phyloP scores from a whole-genome alignment of 148 eudicot species.

The Simmondsia chinensis region DNA sequence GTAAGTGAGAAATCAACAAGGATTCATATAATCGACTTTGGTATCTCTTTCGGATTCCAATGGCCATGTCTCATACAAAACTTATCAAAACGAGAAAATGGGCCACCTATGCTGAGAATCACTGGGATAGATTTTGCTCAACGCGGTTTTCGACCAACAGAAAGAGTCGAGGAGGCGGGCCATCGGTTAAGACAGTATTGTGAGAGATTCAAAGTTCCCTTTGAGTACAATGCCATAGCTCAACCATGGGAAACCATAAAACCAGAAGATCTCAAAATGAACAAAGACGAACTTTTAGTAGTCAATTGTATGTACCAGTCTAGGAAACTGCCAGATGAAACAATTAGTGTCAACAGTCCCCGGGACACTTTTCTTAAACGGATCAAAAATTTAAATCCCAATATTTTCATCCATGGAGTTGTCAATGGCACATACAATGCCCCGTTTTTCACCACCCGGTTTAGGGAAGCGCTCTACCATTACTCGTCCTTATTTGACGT shows the following conservation, averaged over 20 bases:
- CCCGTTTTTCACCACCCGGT: conserved; percentile 50
- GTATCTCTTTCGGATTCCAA: conserved; percentile 59
- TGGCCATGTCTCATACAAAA: conserved; percentile 72
- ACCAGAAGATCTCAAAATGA: conserved; percentile 40
- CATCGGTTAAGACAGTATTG: conserved; percentile 42
- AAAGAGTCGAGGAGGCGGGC: conserved; percentile 54
- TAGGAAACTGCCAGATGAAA: conserved; percentile 47
- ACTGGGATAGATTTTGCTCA: conserved; percentile 67
- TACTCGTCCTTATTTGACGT: conserved; percentile 58
- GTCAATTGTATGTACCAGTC: conserved; percentile 45
- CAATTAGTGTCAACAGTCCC: conserved; percentile 27
- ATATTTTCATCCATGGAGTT: conserved; percentile 42
- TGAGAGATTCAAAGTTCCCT: conserved; percentile 56
- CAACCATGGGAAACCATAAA: conserved; percentile 45
- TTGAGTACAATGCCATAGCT: conserved; percentile 53
- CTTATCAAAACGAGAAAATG: conserved; percentile 29
- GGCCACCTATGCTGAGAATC: conserved; percentile 51
- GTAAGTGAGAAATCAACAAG: conserved; percentile 16
- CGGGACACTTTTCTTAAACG: conserved; percentile 41
- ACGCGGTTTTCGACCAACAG: conserved; percentile 54
- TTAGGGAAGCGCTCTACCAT: conserved; percentile 47
- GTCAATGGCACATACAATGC: conserved; percentile 47
- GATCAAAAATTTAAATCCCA: conserved; percentile 41
- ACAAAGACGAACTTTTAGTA: conserved; percentile 32
- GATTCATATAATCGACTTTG: conserved; percentile 70